Evolutionary conservation across 148 eudicot genomes (phyloP), one percentile per base, ranked within the genome.

Genomic region (Rhododendron molle): DNA sequence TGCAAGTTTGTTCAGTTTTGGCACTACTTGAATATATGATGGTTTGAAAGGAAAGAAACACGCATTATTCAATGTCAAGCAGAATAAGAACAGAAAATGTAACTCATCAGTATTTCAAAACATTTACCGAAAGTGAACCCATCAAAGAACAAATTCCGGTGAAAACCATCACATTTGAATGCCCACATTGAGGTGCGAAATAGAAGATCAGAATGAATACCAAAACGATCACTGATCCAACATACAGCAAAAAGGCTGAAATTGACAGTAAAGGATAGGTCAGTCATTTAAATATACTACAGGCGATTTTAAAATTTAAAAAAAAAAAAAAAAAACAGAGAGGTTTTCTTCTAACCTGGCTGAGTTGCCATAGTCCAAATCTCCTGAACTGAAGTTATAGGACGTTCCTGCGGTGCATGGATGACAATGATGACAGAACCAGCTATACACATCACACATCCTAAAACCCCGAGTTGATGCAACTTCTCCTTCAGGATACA

Each of bases 71-170:
- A 4, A n/a, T 34, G 47, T 62, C 54, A 52, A 4, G n/a, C 26
- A 40, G 36, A 14, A 8, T 46, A 34, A 71, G 16, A 71, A 71
- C 30, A 34, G 13, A 52, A 71, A 47, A 30, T 40, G 34, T 20
- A 83, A 73, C 18, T 14, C 46, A 76, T 15, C 32, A 21, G 30
- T 47, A 81, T 78, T 76, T 54, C 52, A 80, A 81, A 73, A 81
- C 65, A 65, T 79, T 86, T 93, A 93, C 97, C 93, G 94, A 92
- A 89, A 94, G 92, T 82, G 97, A 94, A 60, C 95, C 95, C 91
- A 93, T 91, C 87, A 94, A 86, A 13, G 97, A 94, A 84, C 97
- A 94, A 77, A 94, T 93, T 80, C 97, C 94, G 1, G 90, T 90
- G 92, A 89, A 94, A 85, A 93, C 90, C 83, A 94, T 78, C 67